Conservation (phyloP, 169 alveolate species). For the Plasmodium gallinaceum region DNA sequence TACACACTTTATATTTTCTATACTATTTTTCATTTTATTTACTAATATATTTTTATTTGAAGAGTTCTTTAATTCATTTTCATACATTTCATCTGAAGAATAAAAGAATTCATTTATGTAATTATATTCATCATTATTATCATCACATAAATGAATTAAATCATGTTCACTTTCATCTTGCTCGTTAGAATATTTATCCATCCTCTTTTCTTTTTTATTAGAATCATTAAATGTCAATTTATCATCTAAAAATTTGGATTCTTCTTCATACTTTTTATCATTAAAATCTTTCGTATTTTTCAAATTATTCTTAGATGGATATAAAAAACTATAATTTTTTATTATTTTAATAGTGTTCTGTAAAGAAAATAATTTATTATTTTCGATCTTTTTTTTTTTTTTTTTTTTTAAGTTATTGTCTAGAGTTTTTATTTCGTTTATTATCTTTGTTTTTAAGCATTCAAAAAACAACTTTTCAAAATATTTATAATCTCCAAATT, state of each 20-base stretch:
- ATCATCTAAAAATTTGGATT: neutral
- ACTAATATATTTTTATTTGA: neutral
- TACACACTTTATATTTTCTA: neutral
- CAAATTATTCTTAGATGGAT: slow-evolving; percentile 19
- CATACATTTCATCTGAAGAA: slow-evolving; percentile 51
- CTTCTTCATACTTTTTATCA: neutral
- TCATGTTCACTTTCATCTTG: neutral
- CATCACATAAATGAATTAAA: neutral
- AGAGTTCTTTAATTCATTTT: neutral
- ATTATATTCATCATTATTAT: slow-evolving; percentile 33
- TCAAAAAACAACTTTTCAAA: slow-evolving; percentile 59
- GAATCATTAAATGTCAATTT: neutral
- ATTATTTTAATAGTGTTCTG: slow-evolving; percentile 53
- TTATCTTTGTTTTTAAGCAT: slow-evolving; percentile 41
- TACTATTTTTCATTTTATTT: neutral
- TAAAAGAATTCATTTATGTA: slow-evolving; percentile 57
- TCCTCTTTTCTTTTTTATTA: neutral
- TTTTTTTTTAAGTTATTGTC: slow-evolving; percentile 58
- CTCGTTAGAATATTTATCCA: neutral
- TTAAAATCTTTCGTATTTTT: neutral
- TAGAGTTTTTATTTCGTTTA: slow-evolving; percentile 60
- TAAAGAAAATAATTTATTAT: slow-evolving; percentile 17
- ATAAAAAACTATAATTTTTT: slow-evolving; percentile 36
- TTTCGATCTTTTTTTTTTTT: slow-evolving; percentile 8
- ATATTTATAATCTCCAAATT: slow-evolving; percentile 19